Conservation (phyloP, 306 rosid species). For the Malus orientalis region DNA sequence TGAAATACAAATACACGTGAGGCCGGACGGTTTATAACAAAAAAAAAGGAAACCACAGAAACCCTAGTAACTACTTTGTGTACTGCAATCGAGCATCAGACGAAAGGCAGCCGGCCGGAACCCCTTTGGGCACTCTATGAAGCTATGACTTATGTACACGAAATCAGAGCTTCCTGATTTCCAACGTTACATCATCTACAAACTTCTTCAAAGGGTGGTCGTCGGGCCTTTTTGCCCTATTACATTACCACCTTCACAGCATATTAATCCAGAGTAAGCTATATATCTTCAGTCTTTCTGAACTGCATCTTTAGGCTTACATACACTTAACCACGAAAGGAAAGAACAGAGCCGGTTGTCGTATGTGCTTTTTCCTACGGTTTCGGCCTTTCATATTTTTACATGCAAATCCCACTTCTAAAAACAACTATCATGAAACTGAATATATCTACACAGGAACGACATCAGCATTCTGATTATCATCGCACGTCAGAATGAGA, state of each 20-base stretch:
- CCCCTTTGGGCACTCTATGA: slow-evolving; percentile 47
- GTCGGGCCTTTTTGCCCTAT: slow-evolving; percentile 1
- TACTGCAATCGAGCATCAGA: slow-evolving; percentile 20
- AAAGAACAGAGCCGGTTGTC: slow-evolving; percentile 11
- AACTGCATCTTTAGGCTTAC: slow-evolving; percentile 39
- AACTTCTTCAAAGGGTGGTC: slow-evolving; percentile 14
- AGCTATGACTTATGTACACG: slow-evolving; percentile 40
- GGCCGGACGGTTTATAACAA: not conserved
- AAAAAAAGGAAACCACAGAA: slow-evolving; percentile 8
- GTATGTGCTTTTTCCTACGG: slow-evolving; percentile 11
- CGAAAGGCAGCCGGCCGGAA: slow-evolving; percentile 4
- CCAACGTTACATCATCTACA: slow-evolving; percentile 6
- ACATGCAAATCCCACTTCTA: slow-evolving; percentile 18
- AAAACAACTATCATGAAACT: slow-evolving; percentile 8
- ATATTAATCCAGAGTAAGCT: slow-evolving; percentile 12
- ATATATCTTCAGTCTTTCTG: slow-evolving; percentile 16
- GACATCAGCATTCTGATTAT: slow-evolving; percentile 67
- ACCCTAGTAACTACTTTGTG: slow-evolving; percentile 1
- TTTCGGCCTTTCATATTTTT: slow-evolving; percentile 27
- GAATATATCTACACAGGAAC: slow-evolving; percentile 61
- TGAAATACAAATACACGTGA: slow-evolving; percentile 18
- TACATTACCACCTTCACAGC: slow-evolving; percentile 1
- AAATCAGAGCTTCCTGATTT: slow-evolving; percentile 19
- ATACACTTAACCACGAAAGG: slow-evolving; percentile 24
- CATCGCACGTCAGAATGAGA: slow-evolving; percentile 73